Percentiles rank a stretch among this genome's conserved stretches.
These are phyloP conservation scores for Delonix regia DNA, from an alignment of 306 rosid species.

Conservation along the genomic window DNA sequence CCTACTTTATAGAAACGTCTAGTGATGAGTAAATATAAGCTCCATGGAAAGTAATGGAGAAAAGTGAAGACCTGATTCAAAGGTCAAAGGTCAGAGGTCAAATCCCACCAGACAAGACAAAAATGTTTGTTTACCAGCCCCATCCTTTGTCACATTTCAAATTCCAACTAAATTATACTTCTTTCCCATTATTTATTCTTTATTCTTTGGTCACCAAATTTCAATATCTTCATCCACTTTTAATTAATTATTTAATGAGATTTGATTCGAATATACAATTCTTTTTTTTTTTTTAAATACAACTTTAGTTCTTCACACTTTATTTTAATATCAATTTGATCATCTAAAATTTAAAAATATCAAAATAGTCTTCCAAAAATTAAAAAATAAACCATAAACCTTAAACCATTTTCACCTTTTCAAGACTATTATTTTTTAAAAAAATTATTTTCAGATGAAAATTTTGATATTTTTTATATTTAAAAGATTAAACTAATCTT, in stretches of 20 bases:
- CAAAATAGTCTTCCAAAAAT: no score
- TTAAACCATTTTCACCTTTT: background rate
- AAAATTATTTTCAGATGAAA: no score
- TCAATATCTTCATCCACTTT: no score
- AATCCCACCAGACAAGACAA: background rate
- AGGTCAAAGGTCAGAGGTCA: background rate
- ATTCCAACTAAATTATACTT: background rate
- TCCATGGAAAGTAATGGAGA: background rate
- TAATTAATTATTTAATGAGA: no score
- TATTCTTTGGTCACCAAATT: background rate
- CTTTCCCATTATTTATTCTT: background rate
- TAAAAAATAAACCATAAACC: no score
- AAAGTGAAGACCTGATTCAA: background rate
- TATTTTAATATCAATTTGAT: no score
- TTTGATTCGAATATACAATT: no score
- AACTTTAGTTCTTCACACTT: no score
- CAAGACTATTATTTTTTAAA: background rate
- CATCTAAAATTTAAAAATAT: no score
- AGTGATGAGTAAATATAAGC: background rate
- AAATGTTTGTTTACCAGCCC: conserved; percentile 14
- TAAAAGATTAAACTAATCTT: no score
- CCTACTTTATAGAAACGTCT: background rate
- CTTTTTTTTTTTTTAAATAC: no score
- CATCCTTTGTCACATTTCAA: background rate
- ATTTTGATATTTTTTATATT: no score